Evolutionary conservation across 495 filamentous ascomycete species (phyloP).

Genomic region (Penicillium chermesinum): DNA sequence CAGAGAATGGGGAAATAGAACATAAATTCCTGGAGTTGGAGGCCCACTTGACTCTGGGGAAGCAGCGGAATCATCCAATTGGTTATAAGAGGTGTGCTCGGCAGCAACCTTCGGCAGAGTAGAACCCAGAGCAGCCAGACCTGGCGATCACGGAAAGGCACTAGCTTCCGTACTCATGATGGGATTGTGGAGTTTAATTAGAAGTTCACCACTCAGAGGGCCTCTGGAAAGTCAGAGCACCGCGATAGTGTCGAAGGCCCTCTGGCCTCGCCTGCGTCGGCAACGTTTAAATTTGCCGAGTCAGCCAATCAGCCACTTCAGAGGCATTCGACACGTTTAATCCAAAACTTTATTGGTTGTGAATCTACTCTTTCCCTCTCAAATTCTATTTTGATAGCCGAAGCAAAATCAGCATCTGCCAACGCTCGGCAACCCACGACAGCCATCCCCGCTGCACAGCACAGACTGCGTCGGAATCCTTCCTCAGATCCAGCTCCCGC

Average conservation of each 20-base stretch:
- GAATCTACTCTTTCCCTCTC: conserved; percentile 4
- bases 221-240: no score
- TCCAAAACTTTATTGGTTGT: not conserved
- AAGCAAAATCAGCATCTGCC: conserved; percentile 43
- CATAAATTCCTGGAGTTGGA: not conserved
- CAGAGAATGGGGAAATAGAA: not conserved
- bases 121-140: no score
- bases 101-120: not conserved
- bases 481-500: conserved; percentile 47
- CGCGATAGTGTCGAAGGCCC: no score
- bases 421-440: conserved; percentile 46
- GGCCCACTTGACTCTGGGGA: not conserved
- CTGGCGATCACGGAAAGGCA: no score
- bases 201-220: no score
- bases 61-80: not conserved
- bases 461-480: conserved; percentile 37
- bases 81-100: not conserved
- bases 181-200: no score
- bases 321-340: not conserved
- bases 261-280: not conserved
- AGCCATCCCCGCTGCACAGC: conserved; percentile 55
- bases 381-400: conserved; percentile 35
- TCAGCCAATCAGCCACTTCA: not conserved
- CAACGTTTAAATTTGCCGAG: not conserved
- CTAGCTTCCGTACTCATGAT: no score